Percentiles rank a stretch among this genome's conserved stretches.
These are phyloP conservation scores for Podospora bellae-mahoneyi DNA, from an alignment of 495 filamentous ascomycete species.

Conservation along the genomic window DNA sequence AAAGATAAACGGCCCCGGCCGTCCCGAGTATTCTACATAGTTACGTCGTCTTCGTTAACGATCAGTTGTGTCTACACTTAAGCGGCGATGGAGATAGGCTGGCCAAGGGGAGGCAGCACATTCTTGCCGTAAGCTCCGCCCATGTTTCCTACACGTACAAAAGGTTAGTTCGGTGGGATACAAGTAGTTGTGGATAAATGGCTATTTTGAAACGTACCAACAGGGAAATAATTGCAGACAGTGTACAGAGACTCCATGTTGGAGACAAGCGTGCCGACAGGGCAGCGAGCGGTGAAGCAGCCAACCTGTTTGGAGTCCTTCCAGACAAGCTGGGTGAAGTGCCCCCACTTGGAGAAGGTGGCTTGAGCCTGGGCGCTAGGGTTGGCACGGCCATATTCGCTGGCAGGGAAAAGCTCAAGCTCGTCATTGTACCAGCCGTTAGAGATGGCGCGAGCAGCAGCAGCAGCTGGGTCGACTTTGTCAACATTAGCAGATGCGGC, in stretches of 20 bases:
- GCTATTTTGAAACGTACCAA: conserved; percentile 47
- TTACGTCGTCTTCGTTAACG: neutral
- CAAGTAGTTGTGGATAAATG: too few relatives aligned
- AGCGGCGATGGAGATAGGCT: conserved; percentile 18
- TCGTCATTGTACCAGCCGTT: conserved; percentile 85
- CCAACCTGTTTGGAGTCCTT: conserved; percentile 65
- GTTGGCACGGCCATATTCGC: conserved; percentile 38
- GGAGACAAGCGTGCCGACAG: conserved; percentile 43
- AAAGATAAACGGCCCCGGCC: neutral
- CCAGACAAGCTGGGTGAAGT: conserved; percentile 93
- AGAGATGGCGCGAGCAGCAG: conserved; percentile 63
- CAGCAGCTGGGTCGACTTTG: conserved; percentile 34
- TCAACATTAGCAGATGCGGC: conserved; percentile 30
- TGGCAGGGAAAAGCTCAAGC: conserved; percentile 42
- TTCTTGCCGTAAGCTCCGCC: conserved; percentile 62
- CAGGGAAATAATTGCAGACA: conserved; percentile 84
- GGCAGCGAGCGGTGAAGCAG: conserved; percentile 61
- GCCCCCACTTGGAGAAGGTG: conserved; percentile 70
- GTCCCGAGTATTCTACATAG: neutral
- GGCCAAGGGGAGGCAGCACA: conserved; percentile 52
- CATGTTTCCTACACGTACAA: conserved; percentile 58
- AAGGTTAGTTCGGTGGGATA: neutral
- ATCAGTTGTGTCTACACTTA: neutral
- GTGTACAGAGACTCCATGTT: conserved; percentile 53
- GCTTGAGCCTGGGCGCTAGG: conserved; percentile 47